These are phyloP conservation scores for Spencermartinsiella ligniputridi DNA, from an alignment of 1,139 yeast species.

Conservation along the genomic window DNA sequence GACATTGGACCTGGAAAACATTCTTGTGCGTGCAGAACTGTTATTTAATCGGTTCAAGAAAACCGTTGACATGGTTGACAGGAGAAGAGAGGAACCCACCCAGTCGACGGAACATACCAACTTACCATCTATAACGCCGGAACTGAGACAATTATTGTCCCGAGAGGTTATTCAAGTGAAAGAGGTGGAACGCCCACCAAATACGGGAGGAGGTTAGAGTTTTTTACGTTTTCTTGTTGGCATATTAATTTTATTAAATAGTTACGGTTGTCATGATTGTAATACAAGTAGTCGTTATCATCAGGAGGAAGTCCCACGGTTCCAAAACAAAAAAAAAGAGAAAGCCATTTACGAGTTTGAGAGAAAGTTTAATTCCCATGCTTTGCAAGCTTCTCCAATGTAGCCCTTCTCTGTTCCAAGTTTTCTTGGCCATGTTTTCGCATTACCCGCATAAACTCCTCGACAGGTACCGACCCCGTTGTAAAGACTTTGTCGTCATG, in stretches of 20 bases:
- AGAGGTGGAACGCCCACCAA: slow-evolving; percentile 45
- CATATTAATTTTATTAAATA: too few species aligned
- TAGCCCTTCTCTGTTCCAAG: not conserved
- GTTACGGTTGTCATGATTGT: too few species aligned
- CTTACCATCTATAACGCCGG: slow-evolving; percentile 42
- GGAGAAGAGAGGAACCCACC: slow-evolving; percentile 43
- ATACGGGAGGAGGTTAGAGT: slow-evolving; percentile 37
- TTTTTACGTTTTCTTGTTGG: too few species aligned
- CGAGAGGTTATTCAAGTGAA: slow-evolving; percentile 58
- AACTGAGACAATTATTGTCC: slow-evolving; percentile 56
- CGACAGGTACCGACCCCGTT: not conserved
- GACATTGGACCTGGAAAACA: slow-evolving; percentile 66
- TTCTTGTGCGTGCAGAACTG: slow-evolving; percentile 75
- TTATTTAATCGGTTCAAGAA: slow-evolving; percentile 74
- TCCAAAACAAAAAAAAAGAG: not conserved
- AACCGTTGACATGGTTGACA: slow-evolving; percentile 71
- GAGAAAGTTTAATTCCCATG: too few species aligned
- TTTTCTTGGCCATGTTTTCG: slow-evolving; percentile 2
- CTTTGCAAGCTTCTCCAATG: not conserved
- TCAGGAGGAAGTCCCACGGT: too few species aligned
- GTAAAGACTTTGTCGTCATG: slow-evolving; percentile 7
- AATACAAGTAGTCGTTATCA: not conserved
- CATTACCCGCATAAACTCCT: slow-evolving; percentile 1
- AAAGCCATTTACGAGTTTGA: not conserved
- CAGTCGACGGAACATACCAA: slow-evolving; percentile 10